A percentile compares a stretch with the other conserved stretches of the same genome.
Evolutionary conservation across 306 rosid species (phyloP).

Genomic region (Sesbania bispinosa): DNA sequence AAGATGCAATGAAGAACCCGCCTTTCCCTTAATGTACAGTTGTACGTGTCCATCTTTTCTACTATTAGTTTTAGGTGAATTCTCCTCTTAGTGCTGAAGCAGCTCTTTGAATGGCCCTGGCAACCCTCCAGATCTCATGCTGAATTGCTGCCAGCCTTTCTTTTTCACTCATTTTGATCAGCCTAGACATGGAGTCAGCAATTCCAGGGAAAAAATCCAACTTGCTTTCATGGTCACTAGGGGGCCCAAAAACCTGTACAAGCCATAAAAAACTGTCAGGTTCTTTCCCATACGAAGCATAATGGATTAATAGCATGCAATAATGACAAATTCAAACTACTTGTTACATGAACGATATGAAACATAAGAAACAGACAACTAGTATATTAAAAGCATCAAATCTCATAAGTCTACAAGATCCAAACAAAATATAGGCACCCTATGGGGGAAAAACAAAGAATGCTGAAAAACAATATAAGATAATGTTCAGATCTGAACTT

Average conservation of each 20-base stretch:
- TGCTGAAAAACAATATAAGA: not conserved
- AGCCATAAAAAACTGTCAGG: not conserved
- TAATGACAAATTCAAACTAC: not conserved
- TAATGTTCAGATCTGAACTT: not conserved
- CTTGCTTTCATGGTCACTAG: conserved; percentile 46
- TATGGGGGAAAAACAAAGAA: too few relatives aligned
- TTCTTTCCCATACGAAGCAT: not conserved
- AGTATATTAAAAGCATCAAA: not conserved
- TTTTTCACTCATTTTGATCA: conserved; percentile 27
- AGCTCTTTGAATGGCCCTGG: conserved; percentile 80
- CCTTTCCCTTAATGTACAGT: not conserved
- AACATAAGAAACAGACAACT: not conserved
- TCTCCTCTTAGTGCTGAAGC: conserved; percentile 70
- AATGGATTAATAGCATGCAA: not conserved
- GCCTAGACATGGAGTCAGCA: conserved; percentile 53
- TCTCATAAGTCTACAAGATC: too few relatives aligned
- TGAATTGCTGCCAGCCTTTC: conserved; percentile 45
- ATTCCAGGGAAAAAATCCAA: conserved; percentile 78
- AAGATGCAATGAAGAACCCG: not conserved
- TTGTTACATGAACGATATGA: not conserved
- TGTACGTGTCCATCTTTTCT: not conserved
- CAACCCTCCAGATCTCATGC: conserved; percentile 92
- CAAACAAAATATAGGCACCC: too few relatives aligned
- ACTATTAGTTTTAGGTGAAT: conserved; percentile 36
- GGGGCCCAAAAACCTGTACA: conserved; percentile 62